Conservation (phyloP, 305 asterid genomes). For the Ajuga reptans region DNA sequence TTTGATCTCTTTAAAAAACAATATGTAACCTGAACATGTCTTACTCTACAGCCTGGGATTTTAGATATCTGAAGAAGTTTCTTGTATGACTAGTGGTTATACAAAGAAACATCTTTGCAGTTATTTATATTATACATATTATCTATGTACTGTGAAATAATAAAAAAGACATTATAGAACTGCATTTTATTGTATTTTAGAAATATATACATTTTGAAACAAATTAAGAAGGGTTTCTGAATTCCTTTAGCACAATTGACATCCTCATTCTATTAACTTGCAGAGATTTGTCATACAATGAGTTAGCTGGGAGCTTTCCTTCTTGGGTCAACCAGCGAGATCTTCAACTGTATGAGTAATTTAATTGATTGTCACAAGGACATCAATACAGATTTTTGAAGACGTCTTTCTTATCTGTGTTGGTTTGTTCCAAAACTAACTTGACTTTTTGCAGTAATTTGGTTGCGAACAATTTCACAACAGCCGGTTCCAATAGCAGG, state of each 20-base stretch:
- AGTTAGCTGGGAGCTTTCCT: conserved; percentile 53
- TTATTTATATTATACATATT: neutral
- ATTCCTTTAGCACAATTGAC: neutral
- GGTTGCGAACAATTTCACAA: conserved; percentile 61
- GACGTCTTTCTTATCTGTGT: neutral
- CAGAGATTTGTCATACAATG: conserved; percentile 71
- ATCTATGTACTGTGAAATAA: neutral
- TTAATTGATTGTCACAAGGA: neutral
- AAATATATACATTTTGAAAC: neutral
- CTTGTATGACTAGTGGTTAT: neutral
- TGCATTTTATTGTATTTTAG: neutral
- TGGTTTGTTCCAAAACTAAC: conserved; percentile 20
- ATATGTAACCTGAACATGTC: neutral
- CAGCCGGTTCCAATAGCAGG: conserved; percentile 41
- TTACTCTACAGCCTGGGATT: neutral
- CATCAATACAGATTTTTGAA: neutral
- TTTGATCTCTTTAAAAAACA: neutral
- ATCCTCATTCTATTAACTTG: conserved; percentile 16
- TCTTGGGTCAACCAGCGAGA: conserved; percentile 42
- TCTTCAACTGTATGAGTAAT: conserved; percentile 46
- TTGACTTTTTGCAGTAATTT: conserved; percentile 44
- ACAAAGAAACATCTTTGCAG: neutral
- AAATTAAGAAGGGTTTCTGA: neutral
- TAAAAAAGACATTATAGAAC: neutral
- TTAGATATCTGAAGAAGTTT: neutral